Evolutionary conservation across 768 basidiomycete genomes (phyloP).

Genomic region (Exsudoporus frostii): DNA sequence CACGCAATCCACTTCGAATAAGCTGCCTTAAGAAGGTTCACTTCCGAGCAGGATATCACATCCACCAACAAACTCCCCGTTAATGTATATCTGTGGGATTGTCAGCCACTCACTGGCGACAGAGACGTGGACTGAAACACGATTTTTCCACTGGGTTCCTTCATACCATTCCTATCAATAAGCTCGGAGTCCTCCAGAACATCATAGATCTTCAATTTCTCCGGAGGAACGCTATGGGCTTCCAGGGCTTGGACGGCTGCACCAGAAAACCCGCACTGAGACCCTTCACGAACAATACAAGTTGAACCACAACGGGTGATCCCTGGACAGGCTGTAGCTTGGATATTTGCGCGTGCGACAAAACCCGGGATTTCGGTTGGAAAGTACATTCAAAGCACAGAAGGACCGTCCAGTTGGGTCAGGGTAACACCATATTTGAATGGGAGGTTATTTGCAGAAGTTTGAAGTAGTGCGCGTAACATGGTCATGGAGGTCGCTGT

Average conservation of each 20-base stretch:
- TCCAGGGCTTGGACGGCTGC: constrained; percentile 91
- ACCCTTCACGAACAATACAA: constrained; percentile 99
- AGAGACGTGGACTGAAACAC: not conserved
- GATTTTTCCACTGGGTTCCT: constrained; percentile 45
- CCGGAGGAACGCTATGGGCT: constrained; percentile 70
- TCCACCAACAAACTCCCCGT: constrained; percentile 95
- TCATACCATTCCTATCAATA: constrained; percentile 79
- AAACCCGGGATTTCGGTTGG: not conserved
- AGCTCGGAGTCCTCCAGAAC: constrained; percentile 85
- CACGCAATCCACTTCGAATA: not conserved
- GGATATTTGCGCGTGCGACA: constrained; percentile 58
- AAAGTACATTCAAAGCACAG: constrained; percentile 7
- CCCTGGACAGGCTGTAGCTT: constrained; percentile 69
- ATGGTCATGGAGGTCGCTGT: constrained; percentile 1
- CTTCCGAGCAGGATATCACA: constrained; percentile 93
- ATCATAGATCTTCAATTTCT: constrained; percentile 88
- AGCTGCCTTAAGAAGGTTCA: constrained; percentile 41
- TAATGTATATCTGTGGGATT: constrained; percentile 91
- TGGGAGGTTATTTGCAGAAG: constrained; percentile 7
- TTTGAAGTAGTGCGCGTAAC: constrained; percentile 15
- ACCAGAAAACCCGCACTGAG: constrained; percentile 94
- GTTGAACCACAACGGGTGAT: constrained; percentile 82
- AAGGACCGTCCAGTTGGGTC: constrained; percentile 3
- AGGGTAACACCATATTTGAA: not conserved
- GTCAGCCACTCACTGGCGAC: constrained; percentile 89